Base-by-base conservation (phyloP, 2,329 filamentous ascomycete genomes). In the Paraphoma chrysanthemicola region DNA sequence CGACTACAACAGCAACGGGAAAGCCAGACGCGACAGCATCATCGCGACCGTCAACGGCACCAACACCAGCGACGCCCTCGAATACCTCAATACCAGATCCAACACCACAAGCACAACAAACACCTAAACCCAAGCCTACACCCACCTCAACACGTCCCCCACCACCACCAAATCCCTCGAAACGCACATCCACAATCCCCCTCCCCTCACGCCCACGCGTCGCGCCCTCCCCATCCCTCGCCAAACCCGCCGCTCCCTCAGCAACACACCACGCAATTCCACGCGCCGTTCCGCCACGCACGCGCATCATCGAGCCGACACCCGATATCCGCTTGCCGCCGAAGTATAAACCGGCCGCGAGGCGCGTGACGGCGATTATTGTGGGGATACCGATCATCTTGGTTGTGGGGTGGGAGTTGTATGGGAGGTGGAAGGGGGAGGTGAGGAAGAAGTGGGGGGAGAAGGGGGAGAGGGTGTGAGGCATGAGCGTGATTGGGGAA, bases 361-460 rank as follows among this genome's bases (percentile, higher is more conserved):
- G 74, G 2, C 54, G 72, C 0, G 62, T 77, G 1, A 72, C 68
- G 31, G 63, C 67, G 11, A 73, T 77, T 6, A 75, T 77, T 6
- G 74, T 77, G 8, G 71, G 68, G 9, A 53, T 76, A 31, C 75
- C 75, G 1, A 51, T 78, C 31, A 59, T 74, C 0, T 29, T 77
- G 10, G 74, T 78, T 18, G 60, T 69, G 31, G 68, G 74, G 17
- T 74, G 60, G 18, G 71, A 76, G 48, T 39, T 77, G 54, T 75
- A 68, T 43, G 51, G 63, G 42, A 57, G 73, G 53, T 67, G 63
- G 68, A 54, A 53, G 54, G 61, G 51, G 2, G 54, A 63, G 47
- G 64, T 67, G 6, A 36, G 44, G 47, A 53, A n/a, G 9, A 65
- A 62, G 58, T 65, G 60, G 48, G 60, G 51, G 43, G 62, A 59